Conservation (phyloP, 768 basidiomycete genomes). For the Cantharellus anzutake region DNA sequence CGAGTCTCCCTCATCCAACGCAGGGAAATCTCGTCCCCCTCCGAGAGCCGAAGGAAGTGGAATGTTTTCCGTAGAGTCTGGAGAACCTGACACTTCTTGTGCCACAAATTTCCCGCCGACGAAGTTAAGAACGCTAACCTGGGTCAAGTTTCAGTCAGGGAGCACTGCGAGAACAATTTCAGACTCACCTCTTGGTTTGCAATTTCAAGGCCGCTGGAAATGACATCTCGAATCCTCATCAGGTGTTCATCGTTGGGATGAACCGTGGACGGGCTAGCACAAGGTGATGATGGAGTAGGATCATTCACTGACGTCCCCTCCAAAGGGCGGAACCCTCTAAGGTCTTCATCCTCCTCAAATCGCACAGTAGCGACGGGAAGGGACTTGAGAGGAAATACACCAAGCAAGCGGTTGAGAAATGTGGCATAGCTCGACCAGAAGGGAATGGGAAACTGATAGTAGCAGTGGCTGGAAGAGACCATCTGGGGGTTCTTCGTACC, state of each 20-base stretch:
- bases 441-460: slow-evolving; percentile 46
- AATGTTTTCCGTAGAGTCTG: background rate
- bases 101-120: background rate
- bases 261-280: slow-evolving; percentile 16
- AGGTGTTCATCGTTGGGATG: slow-evolving; percentile 94
- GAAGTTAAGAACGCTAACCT: slow-evolving; percentile 4
- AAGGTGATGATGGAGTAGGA: background rate
- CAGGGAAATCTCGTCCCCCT: background rate
- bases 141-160: background rate
- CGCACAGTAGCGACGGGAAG: slow-evolving; percentile 39
- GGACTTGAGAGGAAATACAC: slow-evolving; percentile 45
- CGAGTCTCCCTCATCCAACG: slow-evolving; percentile 13
- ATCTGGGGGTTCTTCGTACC: slow-evolving; percentile 8
- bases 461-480: background rate
- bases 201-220: slow-evolving; percentile 47
- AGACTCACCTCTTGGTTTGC: slow-evolving; percentile 34
- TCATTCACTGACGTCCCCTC: slow-evolving; percentile 13
- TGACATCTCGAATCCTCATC: slow-evolving; percentile 78
- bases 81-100: background rate
- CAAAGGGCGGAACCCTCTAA: slow-evolving; percentile 74
- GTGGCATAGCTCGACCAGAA: slow-evolving; percentile 41
- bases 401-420: slow-evolving; percentile 36
- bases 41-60: background rate
- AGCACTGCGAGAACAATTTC: background rate
- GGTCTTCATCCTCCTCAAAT: slow-evolving; percentile 80